Evolutionary conservation across 176 grass and related monocot genomes (phyloP).

Genomic region (Paspalum vaginatum): DNA sequence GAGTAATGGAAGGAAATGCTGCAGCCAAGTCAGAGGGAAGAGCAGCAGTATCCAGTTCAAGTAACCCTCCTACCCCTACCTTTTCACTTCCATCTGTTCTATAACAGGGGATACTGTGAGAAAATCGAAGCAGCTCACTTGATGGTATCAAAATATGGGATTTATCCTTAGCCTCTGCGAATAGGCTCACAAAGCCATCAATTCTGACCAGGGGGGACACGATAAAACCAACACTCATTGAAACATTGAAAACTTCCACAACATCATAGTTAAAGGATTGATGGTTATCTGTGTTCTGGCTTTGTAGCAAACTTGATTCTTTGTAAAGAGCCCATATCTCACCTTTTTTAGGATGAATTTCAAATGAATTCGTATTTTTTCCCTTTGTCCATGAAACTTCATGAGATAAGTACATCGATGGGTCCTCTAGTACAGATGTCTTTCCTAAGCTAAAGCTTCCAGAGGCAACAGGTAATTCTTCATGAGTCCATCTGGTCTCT

Average conservation of each 20-base stretch:
- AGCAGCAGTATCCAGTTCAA: slow-evolving; percentile 76
- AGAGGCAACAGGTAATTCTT: slow-evolving; percentile 68
- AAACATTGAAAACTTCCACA: slow-evolving; percentile 60
- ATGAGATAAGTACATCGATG: slow-evolving; percentile 78
- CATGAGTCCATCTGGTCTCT: slow-evolving; percentile 54
- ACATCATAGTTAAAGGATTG: slow-evolving; percentile 65
- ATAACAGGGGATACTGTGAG: slow-evolving; percentile 69
- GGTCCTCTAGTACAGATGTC: slow-evolving; percentile 51
- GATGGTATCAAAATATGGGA: slow-evolving; percentile 43
- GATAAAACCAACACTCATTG: slow-evolving; percentile 33
- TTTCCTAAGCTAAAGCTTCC: slow-evolving; percentile 66
- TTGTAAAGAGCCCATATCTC: slow-evolving; percentile 89
- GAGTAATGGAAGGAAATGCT: slow-evolving; percentile 54
- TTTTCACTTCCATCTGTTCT: slow-evolving; percentile 70
- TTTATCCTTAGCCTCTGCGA: slow-evolving; percentile 46
- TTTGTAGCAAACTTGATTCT: slow-evolving; percentile 64
- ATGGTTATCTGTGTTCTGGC: slow-evolving; percentile 51
- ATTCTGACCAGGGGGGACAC: slow-evolving; percentile 73
- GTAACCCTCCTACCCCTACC: slow-evolving; percentile 59
- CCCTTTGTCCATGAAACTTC: slow-evolving; percentile 60
- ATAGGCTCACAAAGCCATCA: slow-evolving; percentile 81
- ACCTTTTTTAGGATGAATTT: slow-evolving; percentile 63
- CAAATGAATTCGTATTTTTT: slow-evolving; percentile 56
- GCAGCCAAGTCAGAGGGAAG: slow-evolving; percentile 64
- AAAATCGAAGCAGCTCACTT: slow-evolving; percentile 70